Percentiles rank a stretch among this genome's conserved stretches.
Conservation (phyloP, 2,329 filamentous ascomycete genomes). For the Colletotrichum sidae region DNA sequence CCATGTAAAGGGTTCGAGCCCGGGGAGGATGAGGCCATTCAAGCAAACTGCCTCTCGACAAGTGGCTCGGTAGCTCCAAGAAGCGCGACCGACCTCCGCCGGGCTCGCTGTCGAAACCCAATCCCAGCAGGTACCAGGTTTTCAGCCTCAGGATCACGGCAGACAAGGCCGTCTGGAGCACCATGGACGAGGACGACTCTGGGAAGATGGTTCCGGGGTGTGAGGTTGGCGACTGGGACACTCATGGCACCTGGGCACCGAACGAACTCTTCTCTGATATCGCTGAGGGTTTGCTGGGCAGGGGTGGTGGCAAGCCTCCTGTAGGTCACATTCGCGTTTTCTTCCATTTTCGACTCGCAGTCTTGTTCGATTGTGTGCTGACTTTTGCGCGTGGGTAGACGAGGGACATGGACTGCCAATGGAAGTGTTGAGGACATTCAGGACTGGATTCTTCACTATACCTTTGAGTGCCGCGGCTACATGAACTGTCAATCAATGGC, state of each 20-base stretch:
- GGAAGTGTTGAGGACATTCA: neutral
- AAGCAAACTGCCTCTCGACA: neutral
- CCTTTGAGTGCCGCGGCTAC: too few species aligned
- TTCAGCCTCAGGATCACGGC: neutral
- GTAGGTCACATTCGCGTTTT: neutral
- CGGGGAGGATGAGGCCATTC: too few species aligned
- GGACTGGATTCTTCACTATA: too few species aligned
- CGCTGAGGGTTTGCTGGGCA: neutral
- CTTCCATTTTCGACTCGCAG: neutral
- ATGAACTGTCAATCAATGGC: too few species aligned
- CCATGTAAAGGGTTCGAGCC: too few species aligned
- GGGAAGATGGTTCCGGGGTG: neutral
- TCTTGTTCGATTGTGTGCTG: neutral
- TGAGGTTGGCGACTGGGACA: constrained; percentile 1
- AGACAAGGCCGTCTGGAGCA: neutral
- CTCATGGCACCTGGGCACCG: constrained; percentile 4
- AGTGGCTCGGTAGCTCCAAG: neutral
- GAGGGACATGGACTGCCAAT: neutral
- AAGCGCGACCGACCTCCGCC: constrained; percentile 4
- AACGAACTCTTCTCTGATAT: neutral
- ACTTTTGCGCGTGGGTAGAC: neutral
- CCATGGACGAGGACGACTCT: constrained; percentile 2
- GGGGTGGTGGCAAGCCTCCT: neutral
- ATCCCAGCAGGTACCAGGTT: neutral
- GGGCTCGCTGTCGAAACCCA: neutral